phyloP scores from a whole-genome alignment of 2,329 filamentous ascomycete species.

The Proliferodiscus dingleyae region DNA sequence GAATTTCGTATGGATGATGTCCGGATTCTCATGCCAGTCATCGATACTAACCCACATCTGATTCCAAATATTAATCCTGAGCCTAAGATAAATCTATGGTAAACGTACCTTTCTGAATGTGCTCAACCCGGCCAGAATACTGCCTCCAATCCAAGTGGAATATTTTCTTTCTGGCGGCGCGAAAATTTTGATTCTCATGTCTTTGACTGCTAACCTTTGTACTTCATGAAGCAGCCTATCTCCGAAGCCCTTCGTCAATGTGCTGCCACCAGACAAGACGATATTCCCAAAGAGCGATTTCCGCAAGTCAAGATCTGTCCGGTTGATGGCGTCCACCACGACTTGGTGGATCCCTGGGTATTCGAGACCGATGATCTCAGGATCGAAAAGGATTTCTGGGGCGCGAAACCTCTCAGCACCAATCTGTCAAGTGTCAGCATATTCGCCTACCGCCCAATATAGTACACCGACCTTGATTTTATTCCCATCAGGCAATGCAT shows the following conservation, averaged over 20 bases:
- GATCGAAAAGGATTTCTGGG: constrained; percentile 95
- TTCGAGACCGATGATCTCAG: constrained; percentile 92
- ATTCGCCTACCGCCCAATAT: background rate
- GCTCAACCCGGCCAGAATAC: constrained; percentile 92
- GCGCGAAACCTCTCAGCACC: constrained; percentile 93
- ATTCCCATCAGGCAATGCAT: constrained; percentile 85
- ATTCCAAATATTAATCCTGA: constrained; percentile 10
- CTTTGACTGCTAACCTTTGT: constrained; percentile 89
- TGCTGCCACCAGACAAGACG: constrained; percentile 92
- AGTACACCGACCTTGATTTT: constrained; percentile 68
- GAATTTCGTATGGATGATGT: constrained; percentile 98
- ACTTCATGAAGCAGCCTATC: constrained; percentile 89
- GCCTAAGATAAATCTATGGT: constrained; percentile 6
- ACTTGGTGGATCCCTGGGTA: constrained; percentile 98
- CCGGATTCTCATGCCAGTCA: constrained; percentile 99
- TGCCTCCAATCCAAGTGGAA: constrained; percentile 98
- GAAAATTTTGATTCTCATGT: constrained; percentile 99
- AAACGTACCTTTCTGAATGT: constrained; percentile 89
- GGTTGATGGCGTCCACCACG: constrained; percentile 90
- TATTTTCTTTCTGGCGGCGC: constrained; percentile 97
- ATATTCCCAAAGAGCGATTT: constrained; percentile 96
- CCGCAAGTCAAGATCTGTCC: constrained; percentile 91
- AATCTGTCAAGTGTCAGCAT: constrained; percentile 50
- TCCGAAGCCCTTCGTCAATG: constrained; percentile 93
- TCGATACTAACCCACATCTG: constrained; percentile 99